A percentile compares a stretch with the other conserved stretches of the same genome.
These are phyloP conservation scores for Globisporangium emineosum DNA, from an alignment of 352 stramenopile genomes.

Conservation along the genomic window DNA sequence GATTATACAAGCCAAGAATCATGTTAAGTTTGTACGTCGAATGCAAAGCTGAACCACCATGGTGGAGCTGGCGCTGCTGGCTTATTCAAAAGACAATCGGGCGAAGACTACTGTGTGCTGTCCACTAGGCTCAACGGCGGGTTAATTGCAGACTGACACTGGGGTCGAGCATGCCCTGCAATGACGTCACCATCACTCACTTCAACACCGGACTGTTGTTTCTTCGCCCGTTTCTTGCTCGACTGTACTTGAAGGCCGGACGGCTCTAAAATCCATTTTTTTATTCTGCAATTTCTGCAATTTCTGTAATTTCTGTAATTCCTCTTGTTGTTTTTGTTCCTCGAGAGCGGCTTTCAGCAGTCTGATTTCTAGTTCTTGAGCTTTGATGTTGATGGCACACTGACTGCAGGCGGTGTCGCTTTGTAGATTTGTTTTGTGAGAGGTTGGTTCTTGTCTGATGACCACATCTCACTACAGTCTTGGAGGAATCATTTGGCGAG, in stretches of 20 bases:
- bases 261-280: neutral
- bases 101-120: too few relatives aligned
- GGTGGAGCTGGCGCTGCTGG: too few relatives aligned
- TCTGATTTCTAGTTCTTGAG: neutral
- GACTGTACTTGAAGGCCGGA: neutral
- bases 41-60: too few relatives aligned
- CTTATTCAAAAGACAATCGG: too few relatives aligned
- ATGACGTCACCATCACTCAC: neutral
- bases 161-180: neutral
- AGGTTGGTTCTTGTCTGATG: neutral
- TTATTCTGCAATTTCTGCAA: neutral
- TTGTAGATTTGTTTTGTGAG: neutral
- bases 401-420: neutral
- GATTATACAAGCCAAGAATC: too few relatives aligned
- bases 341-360: neutral
- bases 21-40: too few relatives aligned
- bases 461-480: too few relatives aligned
- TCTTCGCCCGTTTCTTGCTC: neutral
- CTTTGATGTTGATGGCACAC: neutral
- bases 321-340: neutral
- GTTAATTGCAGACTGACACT: too few relatives aligned
- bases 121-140: too few relatives aligned
- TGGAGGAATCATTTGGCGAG: too few relatives aligned
- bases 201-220: neutral
- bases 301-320: too few relatives aligned